Conservation (phyloP, 202 grass and related monocot genomes). For the Elaeis oleifera region DNA sequence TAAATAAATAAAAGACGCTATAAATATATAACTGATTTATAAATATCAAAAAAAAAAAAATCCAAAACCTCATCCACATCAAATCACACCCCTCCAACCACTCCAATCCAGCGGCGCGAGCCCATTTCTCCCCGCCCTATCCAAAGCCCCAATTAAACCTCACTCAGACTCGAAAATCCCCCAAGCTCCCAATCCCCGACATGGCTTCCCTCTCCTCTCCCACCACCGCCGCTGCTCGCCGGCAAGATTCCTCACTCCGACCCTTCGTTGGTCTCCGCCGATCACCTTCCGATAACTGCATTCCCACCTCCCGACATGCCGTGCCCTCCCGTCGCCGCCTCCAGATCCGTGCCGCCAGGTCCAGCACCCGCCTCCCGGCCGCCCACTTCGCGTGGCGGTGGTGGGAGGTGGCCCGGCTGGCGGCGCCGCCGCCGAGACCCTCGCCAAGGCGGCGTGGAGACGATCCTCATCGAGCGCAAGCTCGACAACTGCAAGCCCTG, state of each 20-base stretch:
- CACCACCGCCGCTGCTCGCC: slow-evolving; percentile 31
- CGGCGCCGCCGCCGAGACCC: slow-evolving; percentile 68
- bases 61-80: slow-evolving; percentile 56
- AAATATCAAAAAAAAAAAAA: slow-evolving; percentile 25
- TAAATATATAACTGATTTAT: background rate
- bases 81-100: slow-evolving; percentile 24
- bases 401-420: slow-evolving; percentile 75
- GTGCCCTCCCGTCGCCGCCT: slow-evolving; percentile 3
- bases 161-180: slow-evolving; percentile 5
- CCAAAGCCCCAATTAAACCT: slow-evolving; percentile 19
- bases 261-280: slow-evolving; percentile 20
- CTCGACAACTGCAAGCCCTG: slow-evolving; percentile 98
- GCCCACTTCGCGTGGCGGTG: slow-evolving; percentile 64
- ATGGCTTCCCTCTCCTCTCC: slow-evolving; percentile 68
- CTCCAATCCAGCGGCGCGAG: slow-evolving; percentile 26
- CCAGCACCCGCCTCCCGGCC: slow-evolving; percentile 64
- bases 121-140: slow-evolving; percentile 55
- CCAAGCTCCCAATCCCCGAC: slow-evolving; percentile 7
- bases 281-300: slow-evolving; percentile 12
- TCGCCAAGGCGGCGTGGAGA: slow-evolving; percentile 95
- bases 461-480: slow-evolving; percentile 92
- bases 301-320: background rate
- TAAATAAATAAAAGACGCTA: background rate
- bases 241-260: slow-evolving; percentile 13
- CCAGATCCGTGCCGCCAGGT: slow-evolving; percentile 36